Percentiles rank a stretch among this genome's conserved stretches.
Evolutionary conservation across 768 basidiomycete genomes (phyloP).

Genomic region (Kwoniella sp.): DNA sequence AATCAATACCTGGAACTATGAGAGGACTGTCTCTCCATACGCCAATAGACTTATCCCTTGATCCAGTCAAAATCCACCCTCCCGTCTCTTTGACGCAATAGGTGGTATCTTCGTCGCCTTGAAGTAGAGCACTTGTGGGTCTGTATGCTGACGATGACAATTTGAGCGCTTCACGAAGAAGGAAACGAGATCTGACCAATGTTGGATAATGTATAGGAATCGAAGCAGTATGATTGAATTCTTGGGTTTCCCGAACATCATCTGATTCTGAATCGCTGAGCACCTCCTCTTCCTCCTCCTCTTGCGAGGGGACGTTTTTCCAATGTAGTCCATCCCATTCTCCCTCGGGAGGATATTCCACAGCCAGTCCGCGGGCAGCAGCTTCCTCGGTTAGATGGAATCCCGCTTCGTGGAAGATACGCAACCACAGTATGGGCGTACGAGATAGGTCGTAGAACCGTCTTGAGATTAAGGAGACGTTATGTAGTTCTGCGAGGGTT

Average conservation of each 20-base stretch:
- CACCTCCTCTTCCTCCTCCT: too few relatives aligned
- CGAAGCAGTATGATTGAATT: too few relatives aligned
- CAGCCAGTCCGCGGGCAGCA: constrained; percentile 1
- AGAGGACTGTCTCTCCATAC: constrained; percentile 11
- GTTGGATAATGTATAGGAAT: constrained; percentile 42
- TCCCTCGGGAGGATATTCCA: constrained; percentile 21
- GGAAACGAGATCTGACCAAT: constrained; percentile 28
- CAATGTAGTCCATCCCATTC: constrained; percentile 23
- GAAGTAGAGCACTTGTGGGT: background rate
- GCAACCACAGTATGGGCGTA: constrained; percentile 32
- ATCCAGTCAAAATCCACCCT: constrained; percentile 38
- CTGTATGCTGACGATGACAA: constrained; percentile 10
- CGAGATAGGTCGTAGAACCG: constrained; percentile 31
- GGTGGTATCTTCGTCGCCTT: constrained; percentile 24
- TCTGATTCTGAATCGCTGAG: too few relatives aligned
- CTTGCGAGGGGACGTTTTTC: background rate
- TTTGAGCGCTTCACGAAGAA: constrained; percentile 10
- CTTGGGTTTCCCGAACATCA: too few relatives aligned
- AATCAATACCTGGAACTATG: background rate
- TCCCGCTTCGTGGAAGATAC: constrained; percentile 22
- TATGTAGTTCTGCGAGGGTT: constrained; percentile 19
- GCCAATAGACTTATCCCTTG: constrained; percentile 34
- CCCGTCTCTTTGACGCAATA: constrained; percentile 25
- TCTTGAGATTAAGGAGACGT: constrained; percentile 24
- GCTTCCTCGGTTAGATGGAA: constrained; percentile 6